These are phyloP conservation scores for Boletellus deceptivus DNA, from an alignment of 1,284 basidiomycete genomes.

Conservation along the genomic window DNA sequence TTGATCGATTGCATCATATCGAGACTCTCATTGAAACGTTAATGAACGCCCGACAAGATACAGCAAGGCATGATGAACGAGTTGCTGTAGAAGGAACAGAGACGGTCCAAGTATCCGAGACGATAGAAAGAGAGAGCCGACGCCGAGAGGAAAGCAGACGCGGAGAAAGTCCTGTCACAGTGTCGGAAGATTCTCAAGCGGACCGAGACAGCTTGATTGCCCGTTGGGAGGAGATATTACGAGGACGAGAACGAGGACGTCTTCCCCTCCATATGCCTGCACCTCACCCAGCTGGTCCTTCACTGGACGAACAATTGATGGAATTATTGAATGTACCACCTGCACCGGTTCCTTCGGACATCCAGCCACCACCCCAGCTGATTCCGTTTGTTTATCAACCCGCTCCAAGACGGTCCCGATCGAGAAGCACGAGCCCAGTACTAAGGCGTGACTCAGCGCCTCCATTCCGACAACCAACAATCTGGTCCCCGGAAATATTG, in stretches of 20 bases:
- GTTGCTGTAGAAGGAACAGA: slow-evolving; percentile 17
- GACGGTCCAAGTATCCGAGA: slow-evolving; percentile 13
- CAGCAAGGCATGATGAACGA: slow-evolving; percentile 5
- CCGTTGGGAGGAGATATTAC: slow-evolving; percentile 21
- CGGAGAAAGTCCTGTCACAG: slow-evolving; percentile 17
- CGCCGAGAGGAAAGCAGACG: slow-evolving; percentile 8
- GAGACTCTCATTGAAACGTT: slow-evolving; percentile 44
- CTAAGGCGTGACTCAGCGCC: slow-evolving; percentile 21
- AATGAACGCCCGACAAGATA: slow-evolving; percentile 6
- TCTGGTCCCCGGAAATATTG: slow-evolving; percentile 21
- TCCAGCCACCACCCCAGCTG: slow-evolving; percentile 52
- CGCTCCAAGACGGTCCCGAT: slow-evolving; percentile 39
- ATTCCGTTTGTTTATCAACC: slow-evolving; percentile 56
- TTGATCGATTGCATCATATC: slow-evolving; percentile 39
- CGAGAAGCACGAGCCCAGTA: slow-evolving; percentile 44
- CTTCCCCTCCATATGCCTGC: slow-evolving; percentile 41
- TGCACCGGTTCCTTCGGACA: slow-evolving; percentile 37
- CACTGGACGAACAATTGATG: slow-evolving; percentile 57
- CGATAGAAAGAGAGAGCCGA: slow-evolving; percentile 3
- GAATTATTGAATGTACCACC: slow-evolving; percentile 52
- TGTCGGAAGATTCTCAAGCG: slow-evolving; percentile 26
- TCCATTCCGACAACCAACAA: slow-evolving; percentile 15
- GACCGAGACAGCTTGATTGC: slow-evolving; percentile 29
- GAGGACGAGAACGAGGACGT: slow-evolving; percentile 21
- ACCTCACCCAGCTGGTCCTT: slow-evolving; percentile 43